Evolutionary conservation across 1,139 yeast species (phyloP), one percentile per base, ranked within the genome.

Genomic region (Pichia cactophila): DNA sequence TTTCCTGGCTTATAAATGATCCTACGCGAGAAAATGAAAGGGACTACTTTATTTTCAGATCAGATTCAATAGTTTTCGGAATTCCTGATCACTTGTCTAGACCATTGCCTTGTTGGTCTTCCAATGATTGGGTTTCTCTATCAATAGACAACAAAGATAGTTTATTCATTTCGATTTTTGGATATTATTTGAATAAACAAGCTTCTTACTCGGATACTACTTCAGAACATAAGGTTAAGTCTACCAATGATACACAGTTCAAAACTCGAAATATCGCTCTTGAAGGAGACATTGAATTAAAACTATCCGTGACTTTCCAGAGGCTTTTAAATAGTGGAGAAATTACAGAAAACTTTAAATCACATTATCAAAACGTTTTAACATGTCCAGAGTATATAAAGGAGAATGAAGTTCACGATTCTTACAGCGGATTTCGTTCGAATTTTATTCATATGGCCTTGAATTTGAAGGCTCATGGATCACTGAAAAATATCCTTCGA

Each of bases 391-490:
- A 78, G 5, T 78, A 61, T 59, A 78, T 86, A 4, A 58, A 70
- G 11, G 71, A 74, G 50, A 46, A 56, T 4, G 63, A 67, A 2
- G 65, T 61, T 0, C 82, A 83, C 58, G 97, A 92, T 64, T 86
- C 96, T 0, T 90, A 83, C 60, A 63, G 64, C 5, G 94, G 87
- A 0, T 90, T 86, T 68, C 70, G 97, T 62, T 81, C 94, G 49
- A 81, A 86, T 47, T 86, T 77, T 58, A 73, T 89, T 17, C 96
- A 88, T 62, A 70, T 90, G 77, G 86, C 94, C 0, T 72, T 90
- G 33, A 58, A 73, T 66, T 53, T 57, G 29, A 44, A 43, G 1
- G 52, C 56, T 1, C 46, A 49, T n/a, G 46, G 43, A 10, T 51
- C 58, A 0, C 31, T 44, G 0, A 35, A 47, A 56, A 89, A 89